Base-by-base conservation (phyloP, 495 filamentous ascomycete genomes). In the Opeltia flavorubescens region DNA sequence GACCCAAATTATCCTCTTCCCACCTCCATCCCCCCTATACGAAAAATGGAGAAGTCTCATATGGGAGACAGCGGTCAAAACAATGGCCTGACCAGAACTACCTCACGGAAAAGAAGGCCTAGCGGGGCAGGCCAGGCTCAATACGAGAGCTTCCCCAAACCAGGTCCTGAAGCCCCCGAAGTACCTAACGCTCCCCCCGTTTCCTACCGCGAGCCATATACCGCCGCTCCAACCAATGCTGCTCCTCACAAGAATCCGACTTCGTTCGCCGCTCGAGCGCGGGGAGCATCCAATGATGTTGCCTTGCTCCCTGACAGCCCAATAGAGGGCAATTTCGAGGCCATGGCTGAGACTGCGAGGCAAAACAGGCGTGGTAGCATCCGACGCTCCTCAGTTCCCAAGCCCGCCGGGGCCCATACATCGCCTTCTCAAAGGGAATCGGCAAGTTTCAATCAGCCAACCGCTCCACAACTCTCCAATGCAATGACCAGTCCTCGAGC, bases 141-240 rank as follows among this genome's bases (percentile, higher is more conserved):
- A 47, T 50, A 41, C 27, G 45, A 51, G n/a, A 48, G 35, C 31
- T 40, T 44, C 26, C 38, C 48, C 28, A 45, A 46, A 28, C 72
- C 66, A 12, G 26, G n/a, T 5, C 76, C 75, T 47, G 66, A 70
- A 34, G 78, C 71, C 20, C 74, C 78, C 43, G 78, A 80, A 45
- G 71, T 66, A 1, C 77, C 78, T 4, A 70, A 69, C 55, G 67
- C 68, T 21, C 75, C 72, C 20, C 72, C 77, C 1, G 59, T 71
- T n/a, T 77, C 74, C 34, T 82, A 78, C 56, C 68, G 62, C 48
- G 61, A 69, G 17, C 67, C 72, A 21, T 66, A 75, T 47, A 61
- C 56, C 26, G 64, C 56, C 49, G 62, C 61, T n/a, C 56, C 58
- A 40, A 54, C 59, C 13, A 53, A 59, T 21, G 33, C 18, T 1